phyloP scores from a whole-genome alignment of 495 filamentous ascomycete species.

The Penicillium pancosmium region DNA sequence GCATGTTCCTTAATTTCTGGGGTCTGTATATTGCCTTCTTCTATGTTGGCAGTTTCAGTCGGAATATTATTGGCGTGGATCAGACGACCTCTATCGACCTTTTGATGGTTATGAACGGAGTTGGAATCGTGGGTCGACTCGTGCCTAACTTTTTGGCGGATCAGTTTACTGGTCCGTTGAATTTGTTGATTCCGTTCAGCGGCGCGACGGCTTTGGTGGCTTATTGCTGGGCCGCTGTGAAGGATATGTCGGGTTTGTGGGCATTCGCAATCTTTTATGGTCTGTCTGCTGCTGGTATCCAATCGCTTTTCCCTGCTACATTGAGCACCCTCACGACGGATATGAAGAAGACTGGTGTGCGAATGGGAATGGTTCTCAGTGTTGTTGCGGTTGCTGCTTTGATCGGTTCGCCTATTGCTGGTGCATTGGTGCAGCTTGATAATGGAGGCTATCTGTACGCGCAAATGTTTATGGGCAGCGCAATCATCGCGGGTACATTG shows the following conservation, averaged over 20 bases:
- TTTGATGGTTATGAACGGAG: constrained; percentile 73
- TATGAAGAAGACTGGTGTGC: constrained; percentile 65
- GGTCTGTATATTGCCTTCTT: constrained; percentile 76
- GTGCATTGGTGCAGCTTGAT: constrained; percentile 55
- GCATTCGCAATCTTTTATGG: constrained; percentile 66
- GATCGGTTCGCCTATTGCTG: constrained; percentile 76
- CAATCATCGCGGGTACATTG: constrained; percentile 51
- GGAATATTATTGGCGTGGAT: constrained; percentile 57
- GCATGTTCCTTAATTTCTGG: constrained; percentile 68
- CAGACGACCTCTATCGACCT: constrained; percentile 62
- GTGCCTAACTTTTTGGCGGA: constrained; percentile 69
- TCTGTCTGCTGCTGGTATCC: constrained; percentile 64
- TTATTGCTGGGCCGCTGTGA: constrained; percentile 65
- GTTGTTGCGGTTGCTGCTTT: constrained; percentile 72
- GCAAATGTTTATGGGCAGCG: constrained; percentile 55
- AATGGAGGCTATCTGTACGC: constrained; percentile 59
- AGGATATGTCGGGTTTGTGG: constrained; percentile 52
- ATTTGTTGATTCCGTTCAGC: constrained; percentile 59
- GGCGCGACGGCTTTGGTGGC: constrained; percentile 54
- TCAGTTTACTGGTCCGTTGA: constrained; percentile 61
- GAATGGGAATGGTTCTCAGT: constrained; percentile 83
- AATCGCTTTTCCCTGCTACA: constrained; percentile 65
- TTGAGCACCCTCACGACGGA: constrained; percentile 65
- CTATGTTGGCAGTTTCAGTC: constrained; percentile 67
- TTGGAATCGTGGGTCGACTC: constrained; percentile 65